Percentiles rank a stretch among this genome's conserved stretches.
These are phyloP conservation scores for Xylariaceae sp. DNA, from an alignment of 2,329 filamentous ascomycete species.

Conservation along the genomic window DNA sequence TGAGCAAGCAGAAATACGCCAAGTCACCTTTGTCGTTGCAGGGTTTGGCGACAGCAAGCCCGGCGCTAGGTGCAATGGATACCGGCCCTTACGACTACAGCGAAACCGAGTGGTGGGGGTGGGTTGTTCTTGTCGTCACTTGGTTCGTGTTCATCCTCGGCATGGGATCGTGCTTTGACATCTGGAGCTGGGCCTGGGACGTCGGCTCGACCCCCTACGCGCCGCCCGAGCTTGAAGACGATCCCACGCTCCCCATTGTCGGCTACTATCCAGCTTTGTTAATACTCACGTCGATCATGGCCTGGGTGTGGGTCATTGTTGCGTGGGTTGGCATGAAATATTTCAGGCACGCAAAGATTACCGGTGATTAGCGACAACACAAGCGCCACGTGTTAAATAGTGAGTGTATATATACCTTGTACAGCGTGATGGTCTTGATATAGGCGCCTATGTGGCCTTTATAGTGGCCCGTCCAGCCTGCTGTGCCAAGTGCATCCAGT, in stretches of 20 bases:
- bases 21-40: constrained; percentile 57
- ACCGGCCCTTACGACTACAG: constrained; percentile 77
- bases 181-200: constrained; percentile 99
- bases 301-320: constrained; percentile 96
- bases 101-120: constrained; percentile 97
- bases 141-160: constrained; percentile 96
- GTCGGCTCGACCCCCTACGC: constrained; percentile 94
- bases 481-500: no score
- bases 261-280: constrained; percentile 96
- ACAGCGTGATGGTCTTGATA: no score
- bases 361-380: constrained; percentile 42
- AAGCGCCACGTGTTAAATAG: neutral
- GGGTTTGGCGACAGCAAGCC: constrained; percentile 42
- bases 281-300: constrained; percentile 90
- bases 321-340: constrained; percentile 99
- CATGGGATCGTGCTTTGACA: constrained; percentile 89
- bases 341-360: constrained; percentile 93
- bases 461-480: no score
- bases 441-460: neutral
- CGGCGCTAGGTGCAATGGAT: constrained; percentile 36
- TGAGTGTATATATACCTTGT: neutral
- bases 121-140: constrained; percentile 83
- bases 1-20: constrained; percentile 38
- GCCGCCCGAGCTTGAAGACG: constrained; percentile 90
- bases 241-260: constrained; percentile 88